These are phyloP conservation scores for Plectranthus barbatus DNA, from an alignment of 257 asterid species.

Conservation along the genomic window DNA sequence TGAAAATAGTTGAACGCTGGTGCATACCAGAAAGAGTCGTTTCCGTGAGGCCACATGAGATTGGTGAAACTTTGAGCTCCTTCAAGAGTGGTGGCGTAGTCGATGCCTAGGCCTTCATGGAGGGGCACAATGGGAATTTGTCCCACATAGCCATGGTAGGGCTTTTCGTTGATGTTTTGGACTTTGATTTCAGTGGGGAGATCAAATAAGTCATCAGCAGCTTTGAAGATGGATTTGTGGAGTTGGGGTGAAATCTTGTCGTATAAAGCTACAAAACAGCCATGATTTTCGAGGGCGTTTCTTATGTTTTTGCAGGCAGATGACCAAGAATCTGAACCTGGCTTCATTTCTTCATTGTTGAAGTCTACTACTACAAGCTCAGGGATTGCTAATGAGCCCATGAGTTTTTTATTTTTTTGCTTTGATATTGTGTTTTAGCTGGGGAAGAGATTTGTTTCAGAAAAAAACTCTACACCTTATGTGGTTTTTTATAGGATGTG, in stretches of 20 bases:
- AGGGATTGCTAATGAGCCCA: conserved; percentile 40
- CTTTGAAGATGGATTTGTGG: conserved; percentile 41
- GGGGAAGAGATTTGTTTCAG: not conserved
- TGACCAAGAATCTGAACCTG: conserved; percentile 44
- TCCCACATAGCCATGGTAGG: conserved; percentile 81
- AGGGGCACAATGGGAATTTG: conserved; percentile 62
- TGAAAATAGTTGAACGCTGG: not conserved
- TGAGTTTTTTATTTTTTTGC: not conserved
- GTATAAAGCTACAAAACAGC: conserved; percentile 56
- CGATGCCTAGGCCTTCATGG: conserved; percentile 69
- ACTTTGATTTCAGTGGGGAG: conserved; percentile 43
- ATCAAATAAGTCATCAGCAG: conserved; percentile 43
- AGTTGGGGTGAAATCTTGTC: conserved; percentile 44
- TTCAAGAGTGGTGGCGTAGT: conserved; percentile 50
- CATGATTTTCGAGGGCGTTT: conserved; percentile 53
- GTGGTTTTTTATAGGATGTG: not conserved
- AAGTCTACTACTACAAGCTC: conserved; percentile 44
- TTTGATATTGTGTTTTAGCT: not conserved
- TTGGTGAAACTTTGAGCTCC: conserved; percentile 49
- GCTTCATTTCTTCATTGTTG: conserved; percentile 36
- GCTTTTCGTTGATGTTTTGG: conserved; percentile 44
- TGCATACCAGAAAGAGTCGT: conserved; percentile 35
- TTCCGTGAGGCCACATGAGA: conserved; percentile 73
- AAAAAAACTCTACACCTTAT: not conserved
- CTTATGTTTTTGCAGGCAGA: conserved; percentile 37